phyloP scores from a whole-genome alignment of 2,329 filamentous ascomycete species.

The Arthrobotrys pseudoclavata region DNA sequence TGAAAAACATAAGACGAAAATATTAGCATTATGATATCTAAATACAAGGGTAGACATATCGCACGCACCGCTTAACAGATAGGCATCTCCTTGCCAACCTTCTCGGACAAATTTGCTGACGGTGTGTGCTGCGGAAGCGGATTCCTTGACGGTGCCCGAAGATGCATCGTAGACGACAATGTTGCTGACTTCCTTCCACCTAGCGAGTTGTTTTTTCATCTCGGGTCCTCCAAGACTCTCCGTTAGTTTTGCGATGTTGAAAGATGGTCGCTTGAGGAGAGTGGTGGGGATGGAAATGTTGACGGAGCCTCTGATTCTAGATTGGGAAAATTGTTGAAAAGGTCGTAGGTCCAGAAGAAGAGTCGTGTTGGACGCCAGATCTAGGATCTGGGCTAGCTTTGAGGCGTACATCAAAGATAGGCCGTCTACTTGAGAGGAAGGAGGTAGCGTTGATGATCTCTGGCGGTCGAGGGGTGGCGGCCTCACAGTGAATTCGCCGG shows the following conservation, averaged over 20 bases:
- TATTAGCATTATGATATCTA: slow-evolving; percentile 42
- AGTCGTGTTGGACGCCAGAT: slow-evolving; percentile 66
- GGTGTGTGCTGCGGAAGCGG: slow-evolving; percentile 83
- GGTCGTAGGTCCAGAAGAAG: slow-evolving; percentile 89
- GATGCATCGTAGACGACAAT: slow-evolving; percentile 90
- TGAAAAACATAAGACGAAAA: slow-evolving; percentile 22
- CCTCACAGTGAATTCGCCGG: slow-evolving; percentile 39
- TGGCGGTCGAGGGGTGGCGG: slow-evolving; percentile 40
- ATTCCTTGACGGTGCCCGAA: slow-evolving; percentile 83
- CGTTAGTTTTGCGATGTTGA: slow-evolving; percentile 87
- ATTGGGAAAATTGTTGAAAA: slow-evolving; percentile 81
- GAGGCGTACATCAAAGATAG: slow-evolving; percentile 61
- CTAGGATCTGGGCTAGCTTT: slow-evolving; percentile 61
- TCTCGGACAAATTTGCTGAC: slow-evolving; percentile 92
- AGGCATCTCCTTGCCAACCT: slow-evolving; percentile 80
- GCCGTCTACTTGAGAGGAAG: slow-evolving; percentile 60
- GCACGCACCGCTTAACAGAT: slow-evolving; percentile 74
- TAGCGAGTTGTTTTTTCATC: slow-evolving; percentile 79
- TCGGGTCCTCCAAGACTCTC: slow-evolving; percentile 83
- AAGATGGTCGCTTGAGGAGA: slow-evolving; percentile 88
- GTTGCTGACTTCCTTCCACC: slow-evolving; percentile 79
- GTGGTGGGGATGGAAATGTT: slow-evolving; percentile 97
- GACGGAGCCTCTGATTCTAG: slow-evolving; percentile 82
- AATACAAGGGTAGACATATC: slow-evolving; percentile 1
- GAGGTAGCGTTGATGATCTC: slow-evolving; percentile 61